Conservation (phyloP, 306 rosid species). For the Cicer pinnatifidum region DNA sequence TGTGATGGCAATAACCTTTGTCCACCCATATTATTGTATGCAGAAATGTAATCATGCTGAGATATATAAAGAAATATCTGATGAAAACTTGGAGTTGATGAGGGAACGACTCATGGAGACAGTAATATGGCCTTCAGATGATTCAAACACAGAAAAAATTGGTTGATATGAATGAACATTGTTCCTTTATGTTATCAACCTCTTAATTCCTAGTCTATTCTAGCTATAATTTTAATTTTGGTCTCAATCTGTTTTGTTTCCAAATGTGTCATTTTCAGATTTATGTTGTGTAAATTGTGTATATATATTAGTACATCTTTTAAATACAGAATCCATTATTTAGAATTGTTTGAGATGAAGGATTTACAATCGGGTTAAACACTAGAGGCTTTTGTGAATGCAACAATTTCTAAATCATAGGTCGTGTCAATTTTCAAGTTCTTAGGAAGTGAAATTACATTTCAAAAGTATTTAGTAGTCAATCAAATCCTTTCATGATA, state of each 20-base stretch:
- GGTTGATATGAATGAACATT: slow-evolving; percentile 52
- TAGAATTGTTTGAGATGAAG: slow-evolving; percentile 10
- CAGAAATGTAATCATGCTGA: slow-evolving; percentile 96
- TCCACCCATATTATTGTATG: slow-evolving; percentile 26
- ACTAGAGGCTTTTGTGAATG: background rate
- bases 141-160: slow-evolving; percentile 82
- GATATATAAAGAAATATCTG: slow-evolving; percentile 80
- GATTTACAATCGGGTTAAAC: slow-evolving; percentile 10
- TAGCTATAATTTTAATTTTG: slow-evolving; percentile 45
- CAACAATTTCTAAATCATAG: background rate
- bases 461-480: too few species aligned
- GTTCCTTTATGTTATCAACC: slow-evolving; percentile 30
- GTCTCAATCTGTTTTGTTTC: slow-evolving; percentile 37
- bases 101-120: slow-evolving; percentile 91
- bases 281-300: slow-evolving; percentile 49
- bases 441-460: too few species aligned
- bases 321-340: slow-evolving; percentile 34
- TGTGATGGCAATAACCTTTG: slow-evolving; percentile 1
- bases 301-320: slow-evolving; percentile 36
- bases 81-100: slow-evolving; percentile 89
- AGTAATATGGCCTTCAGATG: slow-evolving; percentile 98
- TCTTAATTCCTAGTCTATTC: slow-evolving; percentile 43
- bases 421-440: too few species aligned
- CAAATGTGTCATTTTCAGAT: slow-evolving; percentile 39
- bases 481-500: too few species aligned